These are phyloP conservation scores for Thymus mandschuricus DNA, from an alignment of 257 asterid genomes.

Conservation along the genomic window DNA sequence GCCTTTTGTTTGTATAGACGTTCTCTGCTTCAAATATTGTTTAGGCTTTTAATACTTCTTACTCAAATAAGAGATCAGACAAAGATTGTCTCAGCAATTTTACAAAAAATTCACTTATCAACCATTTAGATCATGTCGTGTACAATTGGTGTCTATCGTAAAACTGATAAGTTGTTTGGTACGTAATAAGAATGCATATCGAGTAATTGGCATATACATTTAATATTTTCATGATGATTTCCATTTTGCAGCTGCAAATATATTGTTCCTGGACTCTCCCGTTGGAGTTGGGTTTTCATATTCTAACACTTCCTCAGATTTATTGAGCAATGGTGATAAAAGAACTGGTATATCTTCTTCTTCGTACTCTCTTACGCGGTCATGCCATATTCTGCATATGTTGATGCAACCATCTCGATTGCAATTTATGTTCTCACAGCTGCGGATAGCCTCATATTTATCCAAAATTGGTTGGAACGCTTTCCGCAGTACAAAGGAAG, in stretches of 20 bases:
- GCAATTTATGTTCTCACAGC: conserved; percentile 56
- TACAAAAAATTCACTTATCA: not conserved
- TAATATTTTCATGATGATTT: conserved; percentile 4
- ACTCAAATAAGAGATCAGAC: not conserved
- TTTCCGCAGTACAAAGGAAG: conserved; percentile 88
- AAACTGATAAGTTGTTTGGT: conserved; percentile 1
- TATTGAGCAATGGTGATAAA: conserved; percentile 72
- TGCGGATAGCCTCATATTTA: conserved; percentile 70
- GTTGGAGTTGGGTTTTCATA: conserved; percentile 96
- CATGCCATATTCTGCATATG: conserved; percentile 3
- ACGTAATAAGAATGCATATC: not conserved
- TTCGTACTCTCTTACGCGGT: not conserved
- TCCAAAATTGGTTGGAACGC: conserved; percentile 81
- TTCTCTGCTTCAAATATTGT: conserved; percentile 16
- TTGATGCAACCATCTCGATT: conserved; percentile 29
- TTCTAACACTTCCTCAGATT: conserved; percentile 84
- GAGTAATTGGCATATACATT: conserved; percentile 2
- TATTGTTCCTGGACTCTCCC: conserved; percentile 90
- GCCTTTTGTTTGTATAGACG: not conserved
- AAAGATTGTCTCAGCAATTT: too few relatives aligned
- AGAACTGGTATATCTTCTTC: conserved; percentile 68
- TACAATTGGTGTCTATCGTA: not conserved
- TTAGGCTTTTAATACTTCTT: not conserved
- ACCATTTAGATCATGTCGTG: not conserved
- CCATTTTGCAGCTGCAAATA: conserved; percentile 73